Conservation (phyloP, 129 eudicot genomes). For the Saussurea involucrata region DNA sequence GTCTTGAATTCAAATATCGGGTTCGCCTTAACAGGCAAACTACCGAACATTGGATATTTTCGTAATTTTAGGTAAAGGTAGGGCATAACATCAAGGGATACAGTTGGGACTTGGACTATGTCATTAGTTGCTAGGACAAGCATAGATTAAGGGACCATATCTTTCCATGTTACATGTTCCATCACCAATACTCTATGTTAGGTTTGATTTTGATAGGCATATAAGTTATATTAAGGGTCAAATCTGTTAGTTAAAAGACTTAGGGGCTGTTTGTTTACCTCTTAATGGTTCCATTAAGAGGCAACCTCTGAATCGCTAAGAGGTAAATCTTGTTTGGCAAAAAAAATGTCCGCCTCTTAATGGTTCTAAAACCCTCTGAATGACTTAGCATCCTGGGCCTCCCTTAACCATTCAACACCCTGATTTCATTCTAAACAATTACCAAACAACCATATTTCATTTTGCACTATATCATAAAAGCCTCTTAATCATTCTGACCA, state of each 20-base stretch:
- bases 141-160: conserved; percentile 10
- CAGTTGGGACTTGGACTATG: not conserved
- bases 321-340: too few species aligned
- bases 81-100: not conserved
- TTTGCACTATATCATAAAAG: too few species aligned
- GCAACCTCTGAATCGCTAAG: too few species aligned
- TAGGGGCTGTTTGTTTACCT: too few species aligned
- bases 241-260: not conserved
- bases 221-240: not conserved
- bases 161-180: conserved; percentile 14
- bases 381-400: too few species aligned
- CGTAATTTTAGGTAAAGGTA: not conserved
- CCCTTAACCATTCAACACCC: too few species aligned
- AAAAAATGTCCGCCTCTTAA: too few species aligned
- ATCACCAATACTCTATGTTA: not conserved
- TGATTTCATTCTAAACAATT: too few species aligned
- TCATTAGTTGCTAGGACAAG: conserved; percentile 6
- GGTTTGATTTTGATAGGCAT: not conserved
- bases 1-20: not conserved
- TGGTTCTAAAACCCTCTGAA: too few species aligned
- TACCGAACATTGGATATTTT: not conserved
- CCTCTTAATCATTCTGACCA: too few species aligned
- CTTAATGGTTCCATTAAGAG: too few species aligned
- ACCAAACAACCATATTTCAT: too few species aligned
- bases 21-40: not conserved